Percentiles rank a stretch among this genome's conserved stretches.
Conservation (phyloP, 2,329 filamentous ascomycete genomes). For the Calonectria henricotiae region DNA sequence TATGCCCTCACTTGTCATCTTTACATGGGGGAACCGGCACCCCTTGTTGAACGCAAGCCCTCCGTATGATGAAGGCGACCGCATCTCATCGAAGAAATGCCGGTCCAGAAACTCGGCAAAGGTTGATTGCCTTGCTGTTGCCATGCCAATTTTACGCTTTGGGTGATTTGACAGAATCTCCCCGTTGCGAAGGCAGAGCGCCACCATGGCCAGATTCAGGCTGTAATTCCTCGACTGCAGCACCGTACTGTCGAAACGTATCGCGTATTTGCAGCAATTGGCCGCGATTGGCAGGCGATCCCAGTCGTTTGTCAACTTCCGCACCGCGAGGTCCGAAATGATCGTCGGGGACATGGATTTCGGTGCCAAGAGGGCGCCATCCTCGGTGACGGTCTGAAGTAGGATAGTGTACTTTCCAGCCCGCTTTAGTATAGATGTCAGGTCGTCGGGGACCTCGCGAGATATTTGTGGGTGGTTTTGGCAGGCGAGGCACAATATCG, state of each 20-base stretch:
- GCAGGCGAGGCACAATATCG: conserved; percentile 1
- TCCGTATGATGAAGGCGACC: not conserved
- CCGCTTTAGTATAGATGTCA: not conserved
- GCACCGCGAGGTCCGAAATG: conserved; percentile 14
- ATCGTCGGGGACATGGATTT: conserved; percentile 13
- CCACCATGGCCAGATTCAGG: conserved; percentile 1
- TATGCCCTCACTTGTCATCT: conserved; percentile 12
- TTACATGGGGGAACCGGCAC: not conserved
- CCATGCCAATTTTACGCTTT: not conserved
- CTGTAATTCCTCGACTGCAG: not conserved
- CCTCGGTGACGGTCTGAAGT: not conserved
- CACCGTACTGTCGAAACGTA: conserved; percentile 5
- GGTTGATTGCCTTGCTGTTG: not conserved
- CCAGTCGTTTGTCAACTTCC: conserved; percentile 11
- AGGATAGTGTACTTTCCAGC: conserved; percentile 21
- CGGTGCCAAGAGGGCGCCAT: conserved; percentile 2
- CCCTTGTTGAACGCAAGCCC: conserved; percentile 2
- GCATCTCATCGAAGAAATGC: conserved; percentile 9
- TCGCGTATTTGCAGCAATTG: conserved; percentile 9
- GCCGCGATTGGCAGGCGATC: conserved; percentile 5
- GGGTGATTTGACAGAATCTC: conserved; percentile 7
- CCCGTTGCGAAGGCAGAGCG: conserved; percentile 1
- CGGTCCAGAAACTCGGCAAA: conserved; percentile 3
- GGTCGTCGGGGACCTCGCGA: not conserved
- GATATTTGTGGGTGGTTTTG: not conserved